phyloP scores from a whole-genome alignment of 139 green algal species.

The Tetradesmus obliquus region DNA sequence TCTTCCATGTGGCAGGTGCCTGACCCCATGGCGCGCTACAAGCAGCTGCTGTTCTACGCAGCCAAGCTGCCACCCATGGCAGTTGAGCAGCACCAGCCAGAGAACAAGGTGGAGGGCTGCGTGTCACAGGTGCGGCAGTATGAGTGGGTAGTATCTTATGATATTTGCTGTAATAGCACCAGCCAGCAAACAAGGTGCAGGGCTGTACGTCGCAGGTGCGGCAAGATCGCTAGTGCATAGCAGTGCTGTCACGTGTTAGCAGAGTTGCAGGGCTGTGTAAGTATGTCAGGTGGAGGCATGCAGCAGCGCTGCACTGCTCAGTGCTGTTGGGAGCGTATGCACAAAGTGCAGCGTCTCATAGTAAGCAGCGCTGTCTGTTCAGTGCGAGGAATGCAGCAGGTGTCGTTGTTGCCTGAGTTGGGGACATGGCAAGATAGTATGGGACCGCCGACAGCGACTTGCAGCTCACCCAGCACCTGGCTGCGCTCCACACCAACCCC shows the following conservation, averaged over 20 bases:
- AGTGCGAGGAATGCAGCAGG: neutral
- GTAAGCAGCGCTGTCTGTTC: neutral
- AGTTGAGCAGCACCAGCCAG: constrained; percentile 71
- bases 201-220: constrained; percentile 86
- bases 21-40: constrained; percentile 91
- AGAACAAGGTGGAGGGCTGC: constrained; percentile 97
- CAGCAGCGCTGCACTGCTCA: neutral
- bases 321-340: neutral
- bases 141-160: neutral
- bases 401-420: neutral
- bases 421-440: no score
- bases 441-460: no score
- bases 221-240: no score
- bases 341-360: neutral
- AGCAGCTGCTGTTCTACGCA: constrained; percentile 98
- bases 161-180: constrained; percentile 57
- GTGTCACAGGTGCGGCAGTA: constrained; percentile 67
- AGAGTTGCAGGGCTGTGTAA: no score
- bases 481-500: no score
- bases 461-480: no score
- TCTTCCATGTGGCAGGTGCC: constrained; percentile 58
- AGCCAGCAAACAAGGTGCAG: constrained; percentile 92
- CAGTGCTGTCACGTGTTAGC: no score
- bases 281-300: neutral
- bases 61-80: constrained; percentile 89